These are phyloP conservation scores for Pythium inflatum DNA, from an alignment of 352 stramenopile species.

Conservation along the genomic window DNA sequence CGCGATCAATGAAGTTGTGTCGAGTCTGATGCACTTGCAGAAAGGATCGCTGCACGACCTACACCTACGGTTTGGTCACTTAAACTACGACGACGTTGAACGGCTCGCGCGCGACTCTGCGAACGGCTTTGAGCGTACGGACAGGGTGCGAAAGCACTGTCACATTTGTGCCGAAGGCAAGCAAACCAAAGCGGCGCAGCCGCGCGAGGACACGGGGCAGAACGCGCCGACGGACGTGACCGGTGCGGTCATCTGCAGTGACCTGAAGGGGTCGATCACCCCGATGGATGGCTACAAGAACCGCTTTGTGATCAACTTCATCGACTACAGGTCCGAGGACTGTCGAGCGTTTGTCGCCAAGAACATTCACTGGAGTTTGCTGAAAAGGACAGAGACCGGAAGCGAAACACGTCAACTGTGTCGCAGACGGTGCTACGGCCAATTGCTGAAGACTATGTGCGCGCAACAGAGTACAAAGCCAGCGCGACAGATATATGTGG, in stretches of 20 bases:
- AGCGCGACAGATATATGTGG: no score
- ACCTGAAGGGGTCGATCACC: slow-evolving; percentile 29
- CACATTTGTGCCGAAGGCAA: slow-evolving; percentile 27
- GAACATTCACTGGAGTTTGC: not conserved
- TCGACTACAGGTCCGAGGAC: slow-evolving; percentile 22
- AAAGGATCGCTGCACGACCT: slow-evolving; percentile 17
- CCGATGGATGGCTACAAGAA: not conserved
- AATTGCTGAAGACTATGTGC: no score
- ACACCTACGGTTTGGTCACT: slow-evolving; percentile 16
- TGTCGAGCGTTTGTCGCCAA: no score
- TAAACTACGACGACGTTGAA: slow-evolving; percentile 22
- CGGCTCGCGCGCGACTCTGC: not conserved
- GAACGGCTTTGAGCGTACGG: slow-evolving; percentile 8
- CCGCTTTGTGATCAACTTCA: slow-evolving; percentile 29
- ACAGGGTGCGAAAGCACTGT: not conserved
- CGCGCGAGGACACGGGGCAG: slow-evolving; percentile 7
- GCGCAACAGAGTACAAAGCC: no score
- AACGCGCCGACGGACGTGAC: slow-evolving; percentile 14
- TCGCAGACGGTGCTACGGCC: not conserved
- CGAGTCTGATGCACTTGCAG: not conserved
- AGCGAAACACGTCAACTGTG: not conserved
- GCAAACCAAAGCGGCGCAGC: slow-evolving; percentile 3
- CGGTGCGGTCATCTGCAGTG: slow-evolving; percentile 26
- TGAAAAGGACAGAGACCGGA: not conserved
- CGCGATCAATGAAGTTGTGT: not conserved